Evolutionary conservation across 495 filamentous ascomycete species (phyloP), one percentile per base, ranked within the genome.

Genomic region (Ascobolus immersus): DNA sequence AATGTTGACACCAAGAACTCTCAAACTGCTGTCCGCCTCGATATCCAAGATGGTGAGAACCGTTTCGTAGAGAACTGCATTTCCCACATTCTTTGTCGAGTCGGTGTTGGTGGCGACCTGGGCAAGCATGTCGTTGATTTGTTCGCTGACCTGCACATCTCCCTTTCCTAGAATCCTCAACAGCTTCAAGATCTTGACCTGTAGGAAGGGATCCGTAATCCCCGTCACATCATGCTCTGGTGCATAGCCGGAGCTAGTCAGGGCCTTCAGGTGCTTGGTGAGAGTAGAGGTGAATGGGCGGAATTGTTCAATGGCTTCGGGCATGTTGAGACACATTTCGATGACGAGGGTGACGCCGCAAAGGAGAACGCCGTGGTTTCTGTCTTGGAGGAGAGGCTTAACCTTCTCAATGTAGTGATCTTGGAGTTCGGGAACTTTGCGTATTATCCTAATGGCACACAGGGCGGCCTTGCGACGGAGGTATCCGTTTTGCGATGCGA

Each of bases 391-490:
- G n/a, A 96, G 60, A 14, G 72, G 63, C 41, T 86, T 74, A 18
- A 81, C 74, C 52, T 92, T 93, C 38, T 94, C 89, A 17, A 93
- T 46, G 47, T 94, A 96, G 52, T 96, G 80, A 46, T 96, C 86
- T 55, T 92, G 79, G 22, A 96, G 61, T 49, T 96, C 86, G 4
- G 86, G 86, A 26, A 94, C 89, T 53, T 96, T 96, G 42, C 81
- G 71, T 56, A 81, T 92, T 57, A 96, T 90, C 24, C 89, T 67
- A 89, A 96, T 96, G n/a, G 86, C 86, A 53, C 86, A 96, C n/a
- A 96, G 64, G 4, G 86, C 89, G 21, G 89, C 86, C 62, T 96
- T 96, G 32, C 86, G 69, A 32, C 84, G 71, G 47, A 94, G 91
- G 44, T 96, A 96, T 8, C 86, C 84, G 52, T 96, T 96, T 22